phyloP scores from a whole-genome alignment of 306 rosid genomes.

The Pyrus bretschneideri region DNA sequence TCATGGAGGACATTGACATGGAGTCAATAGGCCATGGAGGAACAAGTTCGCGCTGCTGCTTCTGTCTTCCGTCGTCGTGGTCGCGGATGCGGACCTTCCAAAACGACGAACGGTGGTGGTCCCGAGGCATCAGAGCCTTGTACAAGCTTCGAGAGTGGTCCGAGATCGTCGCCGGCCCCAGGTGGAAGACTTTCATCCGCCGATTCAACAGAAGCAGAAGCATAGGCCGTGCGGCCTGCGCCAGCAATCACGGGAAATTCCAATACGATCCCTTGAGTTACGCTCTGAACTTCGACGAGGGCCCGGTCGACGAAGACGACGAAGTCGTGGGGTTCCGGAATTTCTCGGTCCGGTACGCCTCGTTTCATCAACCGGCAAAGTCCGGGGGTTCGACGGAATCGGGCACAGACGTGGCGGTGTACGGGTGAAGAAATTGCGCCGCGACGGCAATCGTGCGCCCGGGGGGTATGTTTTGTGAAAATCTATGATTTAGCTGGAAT shows the following conservation, averaged over 20 bases:
- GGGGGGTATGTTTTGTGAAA: not conserved
- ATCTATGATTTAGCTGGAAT: conserved; percentile 19
- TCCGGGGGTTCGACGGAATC: not conserved
- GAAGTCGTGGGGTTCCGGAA: conserved; percentile 33
- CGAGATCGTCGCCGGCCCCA: conserved; percentile 92
- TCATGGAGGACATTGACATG: conserved; percentile 21
- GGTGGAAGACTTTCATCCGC: conserved; percentile 90
- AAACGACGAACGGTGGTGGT: conserved; percentile 58
- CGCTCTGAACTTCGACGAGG: conserved; percentile 85
- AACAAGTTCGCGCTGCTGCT: conserved; percentile 41
- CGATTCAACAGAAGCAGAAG: conserved; percentile 51
- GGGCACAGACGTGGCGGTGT: conserved; percentile 22
- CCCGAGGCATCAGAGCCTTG: conserved; percentile 44
- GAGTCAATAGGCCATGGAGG: conserved; percentile 32
- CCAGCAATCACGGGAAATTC: conserved; percentile 42
- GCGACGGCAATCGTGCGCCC: conserved; percentile 8
- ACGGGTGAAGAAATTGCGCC: conserved; percentile 25
- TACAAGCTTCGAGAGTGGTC: conserved; percentile 82
- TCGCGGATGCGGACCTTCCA: conserved; percentile 33
- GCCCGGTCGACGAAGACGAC: conserved; percentile 38
- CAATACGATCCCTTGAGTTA: conserved; percentile 87
- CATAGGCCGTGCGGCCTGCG: not conserved
- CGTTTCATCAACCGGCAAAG: conserved; percentile 6
- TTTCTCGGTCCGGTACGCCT: conserved; percentile 75
- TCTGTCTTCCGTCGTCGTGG: conserved; percentile 47